Base-by-base conservation (phyloP, 495 filamentous ascomycete species). In the Talaromyces proteolyticus region DNA sequence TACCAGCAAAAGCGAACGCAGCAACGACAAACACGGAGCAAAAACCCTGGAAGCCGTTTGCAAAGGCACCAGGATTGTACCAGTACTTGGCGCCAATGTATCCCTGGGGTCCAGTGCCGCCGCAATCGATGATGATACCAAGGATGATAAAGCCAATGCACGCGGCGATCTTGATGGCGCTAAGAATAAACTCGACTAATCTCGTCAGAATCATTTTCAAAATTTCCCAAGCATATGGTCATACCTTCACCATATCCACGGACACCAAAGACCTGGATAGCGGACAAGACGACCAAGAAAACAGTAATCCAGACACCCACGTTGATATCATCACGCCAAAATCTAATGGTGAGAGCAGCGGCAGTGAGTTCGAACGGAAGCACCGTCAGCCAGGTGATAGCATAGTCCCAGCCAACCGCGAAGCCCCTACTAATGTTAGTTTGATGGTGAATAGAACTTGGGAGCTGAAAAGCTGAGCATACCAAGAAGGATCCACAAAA, bases 41-140 rank as follows among this genome's bases (percentile, higher is more conserved):
- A 60, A 83, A 76, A 5, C 82, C 82, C 46, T 77, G 74, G 70
- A 85, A 85, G 43, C 78, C 78, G 54, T 81, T 75, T 17, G 60
- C 53, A 62, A 86, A 85, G 1, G 81, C 79, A 16, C 79, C 79
- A 1, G 74, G 79, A 20, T 86, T 66, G 38, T 81, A 75, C 81
- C 81, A 88, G 42, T 78, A 73, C 1, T 71, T 59, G 2, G 80
- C 80, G 21, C 86, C 86, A n/a, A 70, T 70, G 62, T 86, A 86
- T 17, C 67, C 66, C 3, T 61, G 60, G 21, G 70, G 62, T 26
- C 74, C 73, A 4, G 64, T 54, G 18, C 84, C 87, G 25, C 87
- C 87, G 36, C 48, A 51, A 23, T 56, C 65, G 25, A 61, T 39
- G 52, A 70, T 51, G 14, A 71, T 19, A 41, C 52, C 59, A 47